A percentile compares a stretch with the other conserved stretches of the same genome.
These are phyloP conservation scores for Hemileccinum impolitum DNA, from an alignment of 768 basidiomycete genomes.

Conservation along the genomic window DNA sequence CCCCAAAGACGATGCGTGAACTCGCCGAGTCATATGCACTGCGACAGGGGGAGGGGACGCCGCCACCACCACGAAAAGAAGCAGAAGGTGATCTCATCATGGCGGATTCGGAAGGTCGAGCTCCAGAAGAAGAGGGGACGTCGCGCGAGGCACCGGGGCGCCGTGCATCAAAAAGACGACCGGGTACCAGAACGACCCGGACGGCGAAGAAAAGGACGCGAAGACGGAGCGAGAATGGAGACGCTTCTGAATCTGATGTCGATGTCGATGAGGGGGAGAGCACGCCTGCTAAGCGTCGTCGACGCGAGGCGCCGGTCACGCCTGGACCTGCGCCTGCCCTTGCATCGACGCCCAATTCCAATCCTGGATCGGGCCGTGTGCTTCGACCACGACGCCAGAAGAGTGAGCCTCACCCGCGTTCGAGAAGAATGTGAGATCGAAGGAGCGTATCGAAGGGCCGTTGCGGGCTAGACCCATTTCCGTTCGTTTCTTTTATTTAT, in stretches of 20 bases:
- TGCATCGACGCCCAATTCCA: conserved; percentile 7
- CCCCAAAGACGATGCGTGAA: conserved; percentile 62
- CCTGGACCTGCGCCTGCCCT: not conserved
- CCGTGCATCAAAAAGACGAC: conserved; percentile 4
- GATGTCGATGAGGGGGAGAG: conserved; percentile 21
- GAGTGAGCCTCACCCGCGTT: conserved; percentile 43
- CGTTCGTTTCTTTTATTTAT: not conserved
- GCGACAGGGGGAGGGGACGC: conserved; percentile 1
- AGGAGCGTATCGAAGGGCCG: conserved; percentile 46
- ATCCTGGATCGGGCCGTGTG: conserved; percentile 41
- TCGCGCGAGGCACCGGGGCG: conserved; percentile 3
- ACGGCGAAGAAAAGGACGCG: conserved; percentile 25
- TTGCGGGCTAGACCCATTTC: conserved; percentile 33
- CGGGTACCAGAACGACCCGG: conserved; percentile 8
- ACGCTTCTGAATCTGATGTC: conserved; percentile 19
- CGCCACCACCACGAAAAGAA: conserved; percentile 23
- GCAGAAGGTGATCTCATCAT: not conserved
- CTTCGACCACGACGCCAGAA: conserved; percentile 60
- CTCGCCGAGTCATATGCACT: conserved; percentile 44
- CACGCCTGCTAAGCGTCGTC: conserved; percentile 33
- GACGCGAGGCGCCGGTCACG: too few relatives aligned
- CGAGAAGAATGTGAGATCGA: conserved; percentile 50
- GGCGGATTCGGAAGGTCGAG: conserved; percentile 1
- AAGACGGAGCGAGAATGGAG: conserved; percentile 20
- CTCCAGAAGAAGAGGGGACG: conserved; percentile 1